A percentile compares a stretch with the other conserved stretches of the same genome.
These are phyloP conservation scores for Isabelozyma heimii DNA, from an alignment of 805 yeast genomes.

Conservation along the genomic window DNA sequence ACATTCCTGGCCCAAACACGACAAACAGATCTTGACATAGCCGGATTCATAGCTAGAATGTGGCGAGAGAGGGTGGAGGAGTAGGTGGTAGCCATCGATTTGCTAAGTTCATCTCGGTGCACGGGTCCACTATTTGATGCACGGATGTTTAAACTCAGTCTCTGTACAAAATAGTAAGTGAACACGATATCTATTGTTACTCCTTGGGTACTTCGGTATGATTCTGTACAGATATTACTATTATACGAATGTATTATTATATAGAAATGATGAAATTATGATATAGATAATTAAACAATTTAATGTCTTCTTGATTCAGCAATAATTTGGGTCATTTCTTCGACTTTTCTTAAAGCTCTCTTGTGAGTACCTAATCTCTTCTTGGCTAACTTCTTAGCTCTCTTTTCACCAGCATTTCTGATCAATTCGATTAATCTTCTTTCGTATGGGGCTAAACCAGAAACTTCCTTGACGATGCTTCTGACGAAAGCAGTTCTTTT, in stretches of 20 bases:
- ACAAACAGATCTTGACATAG: background rate
- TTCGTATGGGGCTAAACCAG: conserved; percentile 99
- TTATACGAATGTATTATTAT: background rate
- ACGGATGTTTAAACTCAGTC: too few relatives aligned
- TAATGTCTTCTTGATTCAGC: conserved; percentile 96
- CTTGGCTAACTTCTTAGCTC: conserved; percentile 99
- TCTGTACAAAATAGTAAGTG: too few relatives aligned
- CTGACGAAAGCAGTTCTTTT: conserved; percentile 97
- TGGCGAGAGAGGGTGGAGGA: background rate
- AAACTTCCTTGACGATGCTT: conserved; percentile 91
- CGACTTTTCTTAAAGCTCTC: conserved; percentile 99
- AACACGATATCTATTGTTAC: too few relatives aligned
- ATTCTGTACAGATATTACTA: too few relatives aligned
- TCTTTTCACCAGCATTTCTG: conserved; percentile 99
- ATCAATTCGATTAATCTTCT: conserved; percentile 98
- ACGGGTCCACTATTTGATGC: background rate
- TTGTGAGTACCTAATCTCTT: conserved; percentile 99
- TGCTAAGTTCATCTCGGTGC: background rate
- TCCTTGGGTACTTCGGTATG: too few relatives aligned
- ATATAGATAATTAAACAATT: conserved; percentile 11
- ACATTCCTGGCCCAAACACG: background rate
- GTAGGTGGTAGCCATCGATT: background rate
- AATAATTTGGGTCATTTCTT: conserved; percentile 94
- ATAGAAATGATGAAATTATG: conserved; percentile 1
- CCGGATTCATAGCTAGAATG: background rate